A percentile compares a stretch with the other conserved stretches of the same genome.
phyloP scores from a whole-genome alignment of 2,329 filamentous ascomycete species.

The Ophiostoma novo-ulmi region DNA sequence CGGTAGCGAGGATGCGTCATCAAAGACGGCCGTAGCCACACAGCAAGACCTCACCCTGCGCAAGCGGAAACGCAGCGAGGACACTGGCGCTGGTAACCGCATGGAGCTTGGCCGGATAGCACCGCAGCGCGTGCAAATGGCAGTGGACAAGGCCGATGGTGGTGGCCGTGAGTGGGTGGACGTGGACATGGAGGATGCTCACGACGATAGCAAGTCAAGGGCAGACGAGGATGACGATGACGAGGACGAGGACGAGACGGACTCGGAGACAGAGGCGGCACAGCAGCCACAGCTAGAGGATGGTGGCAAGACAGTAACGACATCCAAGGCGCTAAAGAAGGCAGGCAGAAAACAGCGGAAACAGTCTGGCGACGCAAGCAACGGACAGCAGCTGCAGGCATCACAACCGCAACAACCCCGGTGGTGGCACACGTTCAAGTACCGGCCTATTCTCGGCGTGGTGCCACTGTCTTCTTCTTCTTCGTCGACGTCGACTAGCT shows the following conservation, averaged over 20 bases:
- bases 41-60: slow-evolving; percentile 29
- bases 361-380: background rate
- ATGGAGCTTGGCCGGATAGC: slow-evolving; percentile 41
- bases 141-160: slow-evolving; percentile 26
- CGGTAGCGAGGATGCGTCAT: background rate
- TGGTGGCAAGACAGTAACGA: background rate
- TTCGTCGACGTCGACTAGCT: background rate
- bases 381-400: slow-evolving; percentile 16
- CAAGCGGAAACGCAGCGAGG: slow-evolving; percentile 52
- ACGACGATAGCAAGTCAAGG: slow-evolving; percentile 38
- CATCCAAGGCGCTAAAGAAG: background rate
- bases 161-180: slow-evolving; percentile 39
- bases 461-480: slow-evolving; percentile 39
- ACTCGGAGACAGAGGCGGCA: slow-evolving; percentile 23
- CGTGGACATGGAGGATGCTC: slow-evolving; percentile 34
- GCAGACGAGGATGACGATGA: slow-evolving; percentile 22
- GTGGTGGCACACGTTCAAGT: slow-evolving; percentile 85
- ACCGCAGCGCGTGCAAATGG: slow-evolving; percentile 42
- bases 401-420: slow-evolving; percentile 32
- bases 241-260: slow-evolving; percentile 32
- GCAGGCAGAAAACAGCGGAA: background rate
- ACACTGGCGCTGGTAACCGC: slow-evolving; percentile 50
- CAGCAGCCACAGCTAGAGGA: slow-evolving; percentile 14
- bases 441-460: slow-evolving; percentile 81
- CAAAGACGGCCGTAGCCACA: background rate